phyloP scores from a whole-genome alignment of 331 rosid species.

The Cydonia oblonga region DNA sequence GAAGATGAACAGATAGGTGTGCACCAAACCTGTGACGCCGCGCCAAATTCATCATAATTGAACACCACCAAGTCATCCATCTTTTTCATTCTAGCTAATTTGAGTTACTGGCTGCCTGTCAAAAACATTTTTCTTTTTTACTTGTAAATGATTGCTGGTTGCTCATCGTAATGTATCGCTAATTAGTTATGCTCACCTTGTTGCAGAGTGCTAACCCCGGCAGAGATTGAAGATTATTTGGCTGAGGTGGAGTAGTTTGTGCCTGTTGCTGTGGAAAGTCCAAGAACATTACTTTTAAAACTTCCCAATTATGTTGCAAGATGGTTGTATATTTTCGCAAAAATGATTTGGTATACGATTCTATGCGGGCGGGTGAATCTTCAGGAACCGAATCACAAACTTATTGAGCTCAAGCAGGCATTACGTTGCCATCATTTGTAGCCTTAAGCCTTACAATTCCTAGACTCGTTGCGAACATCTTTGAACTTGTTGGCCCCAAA shows the following conservation, averaged over 20 bases:
- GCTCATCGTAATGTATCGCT: not conserved
- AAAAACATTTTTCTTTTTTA: no score
- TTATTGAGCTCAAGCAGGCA: not conserved
- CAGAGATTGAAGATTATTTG: constrained; percentile 85
- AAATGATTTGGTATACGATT: not conserved
- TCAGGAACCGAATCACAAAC: not conserved
- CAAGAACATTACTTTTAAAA: not conserved
- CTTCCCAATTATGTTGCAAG: not conserved
- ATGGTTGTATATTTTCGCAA: not conserved
- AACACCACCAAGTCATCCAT: no score
- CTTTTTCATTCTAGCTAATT: no score
- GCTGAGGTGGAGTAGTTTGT: constrained; percentile 74
- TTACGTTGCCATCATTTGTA: not conserved
- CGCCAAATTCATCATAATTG: no score
- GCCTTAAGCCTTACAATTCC: not conserved
- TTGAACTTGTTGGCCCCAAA: not conserved
- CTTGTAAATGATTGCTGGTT: not conserved
- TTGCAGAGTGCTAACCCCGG: constrained; percentile 86
- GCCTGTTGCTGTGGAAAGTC: not conserved
- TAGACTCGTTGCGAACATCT: not conserved
- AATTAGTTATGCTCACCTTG: not conserved
- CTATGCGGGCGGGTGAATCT: not conserved
- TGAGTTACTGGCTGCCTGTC: no score
- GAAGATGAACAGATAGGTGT: not conserved
- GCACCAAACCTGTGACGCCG: not conserved